Evolutionary conservation across 2,329 filamentous ascomycete species (phyloP).

Genomic region (Diaporthe eres): DNA sequence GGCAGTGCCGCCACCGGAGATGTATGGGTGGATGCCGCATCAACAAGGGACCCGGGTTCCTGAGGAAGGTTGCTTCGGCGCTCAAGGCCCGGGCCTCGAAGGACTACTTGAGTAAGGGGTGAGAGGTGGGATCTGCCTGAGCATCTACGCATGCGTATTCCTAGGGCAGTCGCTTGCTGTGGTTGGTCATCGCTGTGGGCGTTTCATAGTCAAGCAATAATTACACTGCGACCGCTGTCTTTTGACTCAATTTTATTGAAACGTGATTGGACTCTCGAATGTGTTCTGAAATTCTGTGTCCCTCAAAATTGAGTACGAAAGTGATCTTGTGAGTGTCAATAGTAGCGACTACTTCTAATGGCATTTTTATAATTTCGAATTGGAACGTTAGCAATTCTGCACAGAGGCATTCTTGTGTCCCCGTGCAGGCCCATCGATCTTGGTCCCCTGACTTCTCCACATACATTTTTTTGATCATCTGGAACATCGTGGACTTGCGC

Average conservation of each 20-base stretch:
- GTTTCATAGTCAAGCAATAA: too few relatives aligned
- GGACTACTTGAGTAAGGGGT: background rate
- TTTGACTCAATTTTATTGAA: background rate
- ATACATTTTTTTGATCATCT: background rate
- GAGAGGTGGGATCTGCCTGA: background rate
- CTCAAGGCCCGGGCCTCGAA: background rate
- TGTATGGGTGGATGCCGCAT: slow-evolving; percentile 9
- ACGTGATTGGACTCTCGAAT: background rate
- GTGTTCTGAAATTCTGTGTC: too few relatives aligned
- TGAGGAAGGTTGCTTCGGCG: slow-evolving; percentile 9
- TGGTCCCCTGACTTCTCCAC: background rate
- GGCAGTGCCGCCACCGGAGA: slow-evolving; percentile 12
- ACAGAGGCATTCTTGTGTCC: background rate
- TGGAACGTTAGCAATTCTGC: background rate
- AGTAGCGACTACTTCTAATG: too few relatives aligned
- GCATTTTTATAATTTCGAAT: background rate
- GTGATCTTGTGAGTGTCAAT: background rate
- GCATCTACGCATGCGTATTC: background rate
- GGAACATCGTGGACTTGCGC: background rate
- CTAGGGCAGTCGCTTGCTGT: too few relatives aligned
- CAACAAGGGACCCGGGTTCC: slow-evolving; percentile 12
- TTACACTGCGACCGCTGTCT: background rate
- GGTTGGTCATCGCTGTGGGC: too few relatives aligned
- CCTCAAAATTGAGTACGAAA: background rate
- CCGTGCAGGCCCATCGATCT: background rate